These are phyloP conservation scores for Pseudocercospora eumusae DNA, from an alignment of 2,329 filamentous ascomycete species.

Conservation along the genomic window DNA sequence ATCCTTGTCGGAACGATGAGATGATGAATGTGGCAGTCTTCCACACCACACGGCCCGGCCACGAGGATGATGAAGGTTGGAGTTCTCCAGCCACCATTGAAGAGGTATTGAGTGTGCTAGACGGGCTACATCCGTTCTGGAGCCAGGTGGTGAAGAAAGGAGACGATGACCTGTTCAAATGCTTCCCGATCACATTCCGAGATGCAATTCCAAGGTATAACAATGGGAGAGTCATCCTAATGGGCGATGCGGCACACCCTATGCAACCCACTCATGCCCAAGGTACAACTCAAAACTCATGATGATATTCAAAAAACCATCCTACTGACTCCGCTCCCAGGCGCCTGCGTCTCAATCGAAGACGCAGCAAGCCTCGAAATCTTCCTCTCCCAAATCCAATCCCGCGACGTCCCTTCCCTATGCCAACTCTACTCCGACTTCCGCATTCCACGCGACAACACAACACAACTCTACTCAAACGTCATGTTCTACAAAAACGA, in stretches of 20 bases:
- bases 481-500: slow-evolving; percentile 13
- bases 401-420: not conserved
- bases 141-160: slow-evolving; percentile 16
- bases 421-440: slow-evolving; percentile 17
- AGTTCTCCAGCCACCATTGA: slow-evolving; percentile 18
- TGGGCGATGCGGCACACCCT: slow-evolving; percentile 19
- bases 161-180: slow-evolving; percentile 16
- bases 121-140: slow-evolving; percentile 20
- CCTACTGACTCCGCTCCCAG: not conserved
- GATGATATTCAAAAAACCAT: too few species aligned
- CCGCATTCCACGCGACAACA: slow-evolving; percentile 15
- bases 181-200: slow-evolving; percentile 17
- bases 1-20: slow-evolving; percentile 21
- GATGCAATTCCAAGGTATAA: slow-evolving; percentile 15
- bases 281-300: not conserved
- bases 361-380: slow-evolving; percentile 17
- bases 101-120: slow-evolving; percentile 16
- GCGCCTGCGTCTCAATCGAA: slow-evolving; percentile 14
- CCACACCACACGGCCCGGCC: slow-evolving; percentile 19
- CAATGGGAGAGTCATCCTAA: slow-evolving; percentile 13
- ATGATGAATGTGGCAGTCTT: slow-evolving; percentile 26
- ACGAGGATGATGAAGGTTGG: slow-evolving; percentile 25
- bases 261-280: slow-evolving; percentile 18
- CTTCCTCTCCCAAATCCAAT: not conserved
- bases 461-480: slow-evolving; percentile 19